A percentile compares a stretch with the other conserved stretches of the same genome.
Conservation (phyloP, 148 eudicot species). For the Fallopia convolvulus region DNA sequence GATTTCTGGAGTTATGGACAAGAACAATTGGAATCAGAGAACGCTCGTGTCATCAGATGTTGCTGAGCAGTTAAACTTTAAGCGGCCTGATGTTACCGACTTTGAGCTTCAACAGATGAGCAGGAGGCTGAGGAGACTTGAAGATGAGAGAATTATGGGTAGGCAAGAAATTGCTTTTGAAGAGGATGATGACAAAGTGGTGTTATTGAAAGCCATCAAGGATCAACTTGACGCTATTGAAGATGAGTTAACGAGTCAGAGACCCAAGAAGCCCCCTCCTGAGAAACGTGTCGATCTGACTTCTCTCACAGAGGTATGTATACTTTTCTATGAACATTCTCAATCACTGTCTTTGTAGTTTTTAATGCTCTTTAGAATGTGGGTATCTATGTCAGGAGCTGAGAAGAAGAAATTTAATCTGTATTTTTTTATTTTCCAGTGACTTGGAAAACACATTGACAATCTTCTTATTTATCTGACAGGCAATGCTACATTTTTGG, state of each 20-base stretch:
- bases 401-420: background rate
- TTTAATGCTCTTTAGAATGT: no score
- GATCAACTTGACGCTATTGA: slow-evolving; percentile 55
- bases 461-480: slow-evolving; percentile 12
- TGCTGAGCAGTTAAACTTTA: slow-evolving; percentile 24
- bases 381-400: background rate
- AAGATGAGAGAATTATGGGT: slow-evolving; percentile 31
- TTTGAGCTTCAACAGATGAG: slow-evolving; percentile 34
- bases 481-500: slow-evolving; percentile 81
- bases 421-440: background rate
- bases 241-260: slow-evolving; percentile 44
- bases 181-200: slow-evolving; percentile 36
- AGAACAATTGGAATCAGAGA: slow-evolving; percentile 30
- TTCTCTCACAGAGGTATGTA: slow-evolving; percentile 52
- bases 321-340: no score
- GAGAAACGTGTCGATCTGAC: slow-evolving; percentile 28
- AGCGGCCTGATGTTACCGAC: slow-evolving; percentile 34
- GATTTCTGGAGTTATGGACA: slow-evolving; percentile 23
- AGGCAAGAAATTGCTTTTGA: slow-evolving; percentile 20
- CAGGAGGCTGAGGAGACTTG: slow-evolving; percentile 47
- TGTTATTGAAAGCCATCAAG: slow-evolving; percentile 55
- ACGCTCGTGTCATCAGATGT: slow-evolving; percentile 6
- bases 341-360: no score
- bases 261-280: slow-evolving; percentile 22
- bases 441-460: background rate